phyloP scores from a whole-genome alignment of 2,329 filamentous ascomycete genomes.

The Colletotrichum zoysiae region DNA sequence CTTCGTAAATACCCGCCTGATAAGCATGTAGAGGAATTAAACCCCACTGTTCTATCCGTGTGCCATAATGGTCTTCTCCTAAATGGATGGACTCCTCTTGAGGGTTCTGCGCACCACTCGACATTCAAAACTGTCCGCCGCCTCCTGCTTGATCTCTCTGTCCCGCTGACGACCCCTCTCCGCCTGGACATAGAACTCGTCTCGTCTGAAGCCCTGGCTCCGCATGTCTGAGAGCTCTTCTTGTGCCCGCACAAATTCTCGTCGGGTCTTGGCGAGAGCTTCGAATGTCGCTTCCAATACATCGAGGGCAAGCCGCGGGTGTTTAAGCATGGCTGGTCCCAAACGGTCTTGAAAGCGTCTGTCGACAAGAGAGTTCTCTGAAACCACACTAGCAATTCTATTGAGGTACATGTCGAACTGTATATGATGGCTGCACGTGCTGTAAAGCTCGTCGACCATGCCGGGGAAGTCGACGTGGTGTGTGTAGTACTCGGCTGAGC shows the following conservation, averaged over 20 bases:
- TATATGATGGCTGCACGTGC: not conserved
- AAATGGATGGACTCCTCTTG: not conserved
- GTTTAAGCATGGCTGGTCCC: not conserved
- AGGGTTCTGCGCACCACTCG: not conserved
- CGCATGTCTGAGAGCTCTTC: not conserved
- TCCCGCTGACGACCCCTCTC: not conserved
- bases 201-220: not conserved
- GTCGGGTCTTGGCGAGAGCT: not conserved
- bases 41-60: not conserved
- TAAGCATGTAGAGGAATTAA: accelerated
- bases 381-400: conserved; percentile 6
- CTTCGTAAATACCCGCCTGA: not conserved
- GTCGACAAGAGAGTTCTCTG: not conserved
- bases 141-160: not conserved
- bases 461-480: conserved; percentile 21
- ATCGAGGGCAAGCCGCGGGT: conserved; percentile 6
- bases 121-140: not conserved
- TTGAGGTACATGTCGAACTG: not conserved
- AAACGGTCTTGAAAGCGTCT: not conserved
- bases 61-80: too few species aligned
- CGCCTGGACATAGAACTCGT: not conserved
- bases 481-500: not conserved
- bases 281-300: conserved; percentile 12
- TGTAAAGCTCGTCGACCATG: conserved; percentile 23
- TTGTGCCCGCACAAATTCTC: not conserved